Evolutionary conservation across 2,329 filamentous ascomycete species (phyloP), one percentile per base, ranked within the genome.

Genomic region (Aspergillus sp.): DNA sequence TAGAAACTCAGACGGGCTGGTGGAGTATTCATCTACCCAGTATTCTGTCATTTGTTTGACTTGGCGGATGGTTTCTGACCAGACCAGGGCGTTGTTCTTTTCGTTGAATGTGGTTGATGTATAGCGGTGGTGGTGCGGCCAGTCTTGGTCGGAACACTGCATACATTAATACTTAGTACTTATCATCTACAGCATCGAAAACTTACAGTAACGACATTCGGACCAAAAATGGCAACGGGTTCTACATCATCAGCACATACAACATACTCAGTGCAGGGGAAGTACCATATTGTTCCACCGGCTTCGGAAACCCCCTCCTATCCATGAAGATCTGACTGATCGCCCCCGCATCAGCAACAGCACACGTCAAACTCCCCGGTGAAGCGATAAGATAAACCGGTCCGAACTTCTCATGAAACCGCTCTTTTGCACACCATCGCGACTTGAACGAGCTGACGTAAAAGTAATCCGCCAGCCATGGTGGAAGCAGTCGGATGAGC

Each of bases 101-200:
- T 75, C 71, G 34, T 69, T 72, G 54, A 75, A 74, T 5, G 64
- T 61, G 0, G 67, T 60, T 4, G 67, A 65, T 4, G 65, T 69
- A 19, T 72, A 57, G 39, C 64, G 67, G 7, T 72, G 62, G 42
- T 75, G 71, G 27, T 69, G 62, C n/a, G 63, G 50, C 71, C 72
- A 74, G 10, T 65, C 60, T 26, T 59, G 48, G 27, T 64, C 62
- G 38, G 59, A 51, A 28, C 51, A 48, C 58, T 61, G 32, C 13
- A 27, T 35, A 19, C 28, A 9, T 44, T 33, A 43, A 5, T 11
- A 6, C 9, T 26, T 27, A 6, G 3, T 28, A 37, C 13, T 26
- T 10, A 12, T 11, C 43, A 30, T 13, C 33, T 11, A 27, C 10
- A 6, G 12, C 13, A 11, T 28, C 1, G 6, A 7, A 13, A n/a